Percentiles rank a stretch among this genome's conserved stretches.
Conservation (phyloP, 1,284 basidiomycete genomes). For the Fomitopsis pinicola region DNA sequence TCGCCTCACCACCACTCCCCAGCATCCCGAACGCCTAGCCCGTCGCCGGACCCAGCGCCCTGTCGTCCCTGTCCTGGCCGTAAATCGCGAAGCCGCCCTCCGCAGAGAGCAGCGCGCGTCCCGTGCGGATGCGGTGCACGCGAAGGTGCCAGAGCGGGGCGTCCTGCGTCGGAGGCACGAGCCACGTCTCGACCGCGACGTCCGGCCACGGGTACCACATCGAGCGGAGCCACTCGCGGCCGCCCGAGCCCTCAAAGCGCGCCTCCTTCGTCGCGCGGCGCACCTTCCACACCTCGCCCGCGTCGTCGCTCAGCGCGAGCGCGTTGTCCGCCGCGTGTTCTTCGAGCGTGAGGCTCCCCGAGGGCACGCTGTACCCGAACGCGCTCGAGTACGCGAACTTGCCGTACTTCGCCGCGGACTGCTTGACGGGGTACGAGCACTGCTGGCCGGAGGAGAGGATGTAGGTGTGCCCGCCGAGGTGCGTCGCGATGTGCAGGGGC, state of each 20-base stretch:
- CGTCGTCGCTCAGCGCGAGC: constrained; percentile 63
- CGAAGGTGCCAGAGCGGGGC: constrained; percentile 68
- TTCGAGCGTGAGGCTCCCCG: constrained; percentile 64
- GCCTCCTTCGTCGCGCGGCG: constrained; percentile 62
- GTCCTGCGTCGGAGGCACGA: constrained; percentile 55
- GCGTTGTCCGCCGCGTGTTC: constrained; percentile 69
- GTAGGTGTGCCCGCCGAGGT: constrained; percentile 62
- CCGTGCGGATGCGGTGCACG: constrained; percentile 58
- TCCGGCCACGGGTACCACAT: constrained; percentile 75
- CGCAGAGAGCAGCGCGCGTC: constrained; percentile 47
- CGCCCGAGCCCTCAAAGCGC: constrained; percentile 45
- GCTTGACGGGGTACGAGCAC: constrained; percentile 75
- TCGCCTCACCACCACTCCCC: constrained; percentile 39
- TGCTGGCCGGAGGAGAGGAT: constrained; percentile 75
- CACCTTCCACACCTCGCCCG: constrained; percentile 68
- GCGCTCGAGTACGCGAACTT: constrained; percentile 72
- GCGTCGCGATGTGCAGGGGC: constrained; percentile 66
- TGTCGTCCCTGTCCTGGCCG: constrained; percentile 60
- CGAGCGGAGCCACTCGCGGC: constrained; percentile 46
- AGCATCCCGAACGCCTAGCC: constrained; percentile 45
- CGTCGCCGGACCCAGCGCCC: constrained; percentile 46
- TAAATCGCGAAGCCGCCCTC: constrained; percentile 74
- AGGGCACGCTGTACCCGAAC: constrained; percentile 74
- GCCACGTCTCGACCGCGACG: constrained; percentile 72
- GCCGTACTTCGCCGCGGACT: constrained; percentile 75